Conservation (phyloP, 352 stramenopile genomes). For the Aphanomyces euteiches region DNA sequence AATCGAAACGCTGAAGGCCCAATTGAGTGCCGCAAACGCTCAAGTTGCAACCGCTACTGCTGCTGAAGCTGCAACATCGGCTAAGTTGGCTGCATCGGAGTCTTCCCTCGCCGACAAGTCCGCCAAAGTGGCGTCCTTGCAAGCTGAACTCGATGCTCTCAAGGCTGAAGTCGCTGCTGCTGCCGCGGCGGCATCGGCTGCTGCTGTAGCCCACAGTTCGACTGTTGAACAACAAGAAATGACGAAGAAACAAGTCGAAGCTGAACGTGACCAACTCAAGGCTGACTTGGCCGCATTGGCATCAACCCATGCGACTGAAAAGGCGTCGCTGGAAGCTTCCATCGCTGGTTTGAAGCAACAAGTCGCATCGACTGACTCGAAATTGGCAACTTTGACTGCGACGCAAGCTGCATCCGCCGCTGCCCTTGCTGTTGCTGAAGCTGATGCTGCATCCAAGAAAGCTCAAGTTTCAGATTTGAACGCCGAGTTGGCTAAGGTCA, state of each 20-base stretch:
- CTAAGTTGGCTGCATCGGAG: not conserved
- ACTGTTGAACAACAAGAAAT: not conserved
- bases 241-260: conserved; percentile 2
- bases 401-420: not conserved
- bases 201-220: conserved; percentile 5
- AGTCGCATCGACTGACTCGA: conserved; percentile 1
- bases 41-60: conserved; percentile 6
- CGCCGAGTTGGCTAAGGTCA: not conserved
- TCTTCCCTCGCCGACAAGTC: conserved; percentile 17
- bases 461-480: not conserved
- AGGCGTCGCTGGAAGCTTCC: conserved; percentile 6
- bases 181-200: conserved; percentile 1
- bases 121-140: not conserved
- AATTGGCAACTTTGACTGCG: conserved; percentile 1
- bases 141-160: not conserved
- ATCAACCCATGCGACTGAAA: conserved; percentile 13
- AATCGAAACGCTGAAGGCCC: conserved; percentile 5
- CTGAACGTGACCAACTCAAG: not conserved
- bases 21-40: not conserved
- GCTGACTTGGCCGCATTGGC: conserved; percentile 8
- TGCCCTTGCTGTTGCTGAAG: not conserved
- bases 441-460: conserved; percentile 4
- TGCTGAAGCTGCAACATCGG: conserved; percentile 3
- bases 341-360: not conserved
- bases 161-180: conserved; percentile 2